Percentiles rank a stretch among this genome's conserved stretches.
Evolutionary conservation across 305 asterid genomes (phyloP).

Genomic region (Fraxinus platypoda): DNA sequence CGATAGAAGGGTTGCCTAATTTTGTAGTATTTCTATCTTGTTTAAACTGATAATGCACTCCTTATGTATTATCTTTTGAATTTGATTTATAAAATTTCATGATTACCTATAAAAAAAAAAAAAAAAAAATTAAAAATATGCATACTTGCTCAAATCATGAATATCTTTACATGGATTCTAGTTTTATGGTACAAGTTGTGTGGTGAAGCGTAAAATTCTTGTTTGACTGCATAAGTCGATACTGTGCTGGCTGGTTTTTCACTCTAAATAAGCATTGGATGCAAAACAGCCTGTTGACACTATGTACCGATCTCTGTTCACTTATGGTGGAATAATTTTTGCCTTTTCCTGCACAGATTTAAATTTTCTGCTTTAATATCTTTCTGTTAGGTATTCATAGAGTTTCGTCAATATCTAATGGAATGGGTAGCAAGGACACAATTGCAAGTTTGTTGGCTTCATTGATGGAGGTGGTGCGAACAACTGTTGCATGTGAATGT

Average conservation of each 20-base stretch:
- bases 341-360: conserved; percentile 1
- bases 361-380: conserved; percentile 8
- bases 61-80: too few species aligned
- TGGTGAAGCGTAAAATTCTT: background rate
- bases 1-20: too few species aligned
- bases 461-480: conserved; percentile 94
- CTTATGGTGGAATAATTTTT: background rate
- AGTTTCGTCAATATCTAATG: conserved; percentile 69
- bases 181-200: background rate
- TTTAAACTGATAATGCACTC: too few species aligned
- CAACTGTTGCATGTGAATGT: conserved; percentile 99
- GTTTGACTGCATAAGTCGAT: background rate
- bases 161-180: background rate
- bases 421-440: conserved; percentile 76
- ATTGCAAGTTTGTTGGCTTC: conserved; percentile 92
- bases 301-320: background rate
- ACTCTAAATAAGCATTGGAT: conserved; percentile 14
- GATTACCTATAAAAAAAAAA: too few species aligned
- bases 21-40: too few species aligned
- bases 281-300: background rate
- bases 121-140: background rate
- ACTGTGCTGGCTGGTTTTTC: background rate
- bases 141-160: background rate
- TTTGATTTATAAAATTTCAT: too few species aligned
- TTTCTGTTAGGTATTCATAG: conserved; percentile 59